Evolutionary conservation across 805 yeast species (phyloP).

Genomic region (Maudiozyma saulgeensis): DNA sequence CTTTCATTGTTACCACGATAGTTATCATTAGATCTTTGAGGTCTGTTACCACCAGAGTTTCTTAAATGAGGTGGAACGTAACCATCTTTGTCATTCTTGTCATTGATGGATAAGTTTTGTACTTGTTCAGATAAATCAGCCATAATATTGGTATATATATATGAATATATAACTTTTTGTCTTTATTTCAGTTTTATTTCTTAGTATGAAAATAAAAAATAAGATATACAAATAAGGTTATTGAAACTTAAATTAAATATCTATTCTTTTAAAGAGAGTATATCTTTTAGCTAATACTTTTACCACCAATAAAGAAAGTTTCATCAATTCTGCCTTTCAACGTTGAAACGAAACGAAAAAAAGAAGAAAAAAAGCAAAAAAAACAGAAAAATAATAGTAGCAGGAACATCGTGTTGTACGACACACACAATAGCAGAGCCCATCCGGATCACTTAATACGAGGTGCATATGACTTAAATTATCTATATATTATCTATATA

Average conservation of each 20-base stretch:
- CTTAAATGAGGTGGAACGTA: conserved; percentile 46
- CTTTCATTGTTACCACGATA: conserved; percentile 3
- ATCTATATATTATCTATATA: neutral
- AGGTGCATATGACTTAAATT: no score
- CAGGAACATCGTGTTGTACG: no score
- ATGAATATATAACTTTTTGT: neutral
- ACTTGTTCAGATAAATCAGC: conserved; percentile 50
- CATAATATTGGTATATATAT: conserved; percentile 31
- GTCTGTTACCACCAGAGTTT: conserved; percentile 19
- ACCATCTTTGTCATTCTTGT: conserved; percentile 10
- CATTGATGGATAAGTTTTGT: conserved; percentile 45
- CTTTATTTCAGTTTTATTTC: neutral
- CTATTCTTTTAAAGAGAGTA: no score
- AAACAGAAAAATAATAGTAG: neutral
- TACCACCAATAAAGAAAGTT: no score
- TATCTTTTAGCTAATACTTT: no score
- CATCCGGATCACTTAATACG: no score
- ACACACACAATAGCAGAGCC: no score
- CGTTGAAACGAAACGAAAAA: neutral
- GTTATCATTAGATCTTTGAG: conserved; percentile 5
- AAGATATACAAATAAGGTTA: no score
- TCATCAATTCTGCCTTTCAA: no score
- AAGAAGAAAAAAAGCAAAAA: neutral
- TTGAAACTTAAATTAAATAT: no score
- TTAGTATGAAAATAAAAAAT: no score